Evolutionary conservation across 2,329 filamentous ascomycete species (phyloP), one percentile per base, ranked within the genome.

Genomic region (Teratosphaeria zuluensis): DNA sequence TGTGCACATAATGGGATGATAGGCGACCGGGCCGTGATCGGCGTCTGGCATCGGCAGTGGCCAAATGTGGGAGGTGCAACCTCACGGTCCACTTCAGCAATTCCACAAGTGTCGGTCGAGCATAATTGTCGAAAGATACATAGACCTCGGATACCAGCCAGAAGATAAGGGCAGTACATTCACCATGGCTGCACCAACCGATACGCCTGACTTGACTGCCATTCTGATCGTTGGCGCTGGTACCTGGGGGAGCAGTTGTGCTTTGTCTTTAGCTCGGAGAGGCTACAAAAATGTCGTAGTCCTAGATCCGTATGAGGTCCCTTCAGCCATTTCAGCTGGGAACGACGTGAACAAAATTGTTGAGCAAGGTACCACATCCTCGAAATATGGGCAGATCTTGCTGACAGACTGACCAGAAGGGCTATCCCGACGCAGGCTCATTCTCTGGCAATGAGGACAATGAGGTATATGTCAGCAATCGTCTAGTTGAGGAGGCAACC

Each of bases 231-330:
- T 81, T 55, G 78, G 79, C 8, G 77, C 74, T 24, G 80, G 80
- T 9, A 80, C 79, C 0, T 81, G 80, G 69, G 80, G 80, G 12
- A 75, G 75, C 35, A 78, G 76, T 7, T 80, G 79, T n/a, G 79
- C 80, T n/a, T 70, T 80, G 21, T 75, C 81, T 63, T 72, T 82
- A 5, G 75, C 78, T 30, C 74, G 78, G 32, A 71, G 75, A 55
- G 79, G 79, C 48, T 81, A 80, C 64, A 73, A 71, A 46, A 74
- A 78, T 61, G 72, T 81, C 58, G 79, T 73, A 3, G 74, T 81
- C 5, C 69, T 82, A 11, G 79, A 81, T 60, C 74, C 74, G 0
- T 73, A 78, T 58, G 70, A 70, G 0, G 73, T 78, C 3, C 77
- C 78, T 1, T 80, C 77, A 4, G 67, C 71, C 4, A 77, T 78